Conservation (phyloP, 2,329 filamentous ascomycete species). For the Corniculantispora saksenae region DNA sequence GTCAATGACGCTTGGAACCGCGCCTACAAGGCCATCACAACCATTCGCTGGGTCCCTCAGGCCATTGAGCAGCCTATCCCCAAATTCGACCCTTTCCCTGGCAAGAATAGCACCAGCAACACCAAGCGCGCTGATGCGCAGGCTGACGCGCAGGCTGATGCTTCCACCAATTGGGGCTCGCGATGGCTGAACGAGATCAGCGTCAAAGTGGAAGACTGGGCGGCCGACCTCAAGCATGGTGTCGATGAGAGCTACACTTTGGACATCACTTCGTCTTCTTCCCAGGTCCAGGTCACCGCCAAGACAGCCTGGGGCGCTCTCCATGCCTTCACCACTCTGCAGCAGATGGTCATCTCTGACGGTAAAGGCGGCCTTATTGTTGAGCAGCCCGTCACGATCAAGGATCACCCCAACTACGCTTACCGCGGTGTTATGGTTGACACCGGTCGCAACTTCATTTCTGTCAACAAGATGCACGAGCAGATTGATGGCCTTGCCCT, state of each 20-base stretch:
- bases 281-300: conserved; percentile 46
- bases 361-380: conserved; percentile 46
- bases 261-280: conserved; percentile 40
- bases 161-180: conserved; percentile 11
- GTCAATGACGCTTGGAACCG: conserved; percentile 51
- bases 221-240: conserved; percentile 53
- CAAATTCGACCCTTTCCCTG: conserved; percentile 53
- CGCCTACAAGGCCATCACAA: conserved; percentile 46
- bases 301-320: conserved; percentile 56
- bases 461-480: conserved; percentile 51
- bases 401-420: conserved; percentile 52
- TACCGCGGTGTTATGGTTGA: conserved; percentile 59
- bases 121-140: conserved; percentile 28
- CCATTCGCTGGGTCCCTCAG: conserved; percentile 54
- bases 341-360: conserved; percentile 55
- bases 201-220: conserved; percentile 45
- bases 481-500: conserved; percentile 57
- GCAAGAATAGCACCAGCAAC: conserved; percentile 31
- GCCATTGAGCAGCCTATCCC: conserved; percentile 54
- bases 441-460: conserved; percentile 55
- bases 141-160: neutral
- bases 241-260: conserved; percentile 59
- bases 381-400: conserved; percentile 53
- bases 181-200: conserved; percentile 42
- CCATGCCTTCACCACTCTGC: conserved; percentile 58